A percentile compares a stretch with the other conserved stretches of the same genome.
Conservation (phyloP, 495 filamentous ascomycete genomes). For the Talaromyces wortmannii region DNA sequence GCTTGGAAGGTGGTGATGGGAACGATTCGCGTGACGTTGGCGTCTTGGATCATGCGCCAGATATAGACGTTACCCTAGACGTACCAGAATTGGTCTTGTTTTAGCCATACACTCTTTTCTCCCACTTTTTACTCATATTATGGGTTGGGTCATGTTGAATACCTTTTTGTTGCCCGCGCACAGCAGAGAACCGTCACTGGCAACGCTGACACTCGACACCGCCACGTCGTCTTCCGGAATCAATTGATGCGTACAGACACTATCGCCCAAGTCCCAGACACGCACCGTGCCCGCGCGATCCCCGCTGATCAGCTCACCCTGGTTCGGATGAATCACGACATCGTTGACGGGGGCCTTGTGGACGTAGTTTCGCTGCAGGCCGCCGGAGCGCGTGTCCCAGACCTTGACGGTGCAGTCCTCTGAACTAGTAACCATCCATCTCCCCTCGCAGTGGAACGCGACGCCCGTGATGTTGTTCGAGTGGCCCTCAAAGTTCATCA, state of each 20-base stretch:
- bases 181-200: constrained; percentile 88
- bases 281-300: constrained; percentile 89
- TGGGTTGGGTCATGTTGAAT: constrained; percentile 8
- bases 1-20: constrained; percentile 90
- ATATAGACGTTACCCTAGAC: constrained; percentile 89
- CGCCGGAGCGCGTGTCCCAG: constrained; percentile 89
- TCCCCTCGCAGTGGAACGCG: constrained; percentile 95
- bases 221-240: constrained; percentile 94
- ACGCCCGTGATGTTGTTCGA: constrained; percentile 93
- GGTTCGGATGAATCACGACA: constrained; percentile 92
- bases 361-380: constrained; percentile 84
- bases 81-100: not conserved
- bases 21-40: constrained; percentile 79
- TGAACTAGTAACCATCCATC: constrained; percentile 99
- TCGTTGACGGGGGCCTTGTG: constrained; percentile 88
- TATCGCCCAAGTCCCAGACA: constrained; percentile 95
- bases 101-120: no score
- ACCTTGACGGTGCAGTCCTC: constrained; percentile 98
- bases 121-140: no score
- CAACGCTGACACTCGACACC: constrained; percentile 89
- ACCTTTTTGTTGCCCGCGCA: constrained; percentile 93
- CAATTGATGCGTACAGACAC: constrained; percentile 91
- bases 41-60: constrained; percentile 82
- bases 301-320: constrained; percentile 94
- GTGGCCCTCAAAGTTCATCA: constrained; percentile 91